Evolutionary conservation across 2,329 filamentous ascomycete species (phyloP).

Genomic region (Phoma sp.): DNA sequence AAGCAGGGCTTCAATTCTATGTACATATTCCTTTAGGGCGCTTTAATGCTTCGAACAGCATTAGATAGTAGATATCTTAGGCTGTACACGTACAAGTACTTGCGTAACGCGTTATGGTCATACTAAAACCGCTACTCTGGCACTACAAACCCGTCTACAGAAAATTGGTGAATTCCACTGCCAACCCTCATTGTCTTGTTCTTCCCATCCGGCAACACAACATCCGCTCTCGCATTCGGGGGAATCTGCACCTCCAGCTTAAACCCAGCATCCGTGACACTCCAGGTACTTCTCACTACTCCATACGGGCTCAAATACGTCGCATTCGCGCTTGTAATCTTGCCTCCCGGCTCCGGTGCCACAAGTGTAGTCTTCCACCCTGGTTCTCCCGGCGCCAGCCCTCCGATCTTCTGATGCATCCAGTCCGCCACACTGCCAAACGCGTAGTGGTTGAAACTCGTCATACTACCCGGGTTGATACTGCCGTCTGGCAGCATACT

Average conservation of each 20-base stretch:
- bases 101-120: too few relatives aligned
- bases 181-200: background rate
- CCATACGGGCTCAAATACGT: slow-evolving; percentile 45
- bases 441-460: slow-evolving; percentile 61
- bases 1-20: too few relatives aligned
- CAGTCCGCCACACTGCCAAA: slow-evolving; percentile 59
- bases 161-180: background rate
- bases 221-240: background rate
- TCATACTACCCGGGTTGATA: slow-evolving; percentile 58
- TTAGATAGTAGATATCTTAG: too few relatives aligned
- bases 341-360: slow-evolving; percentile 43
- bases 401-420: slow-evolving; percentile 55
- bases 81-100: too few relatives aligned
- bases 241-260: background rate
- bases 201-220: background rate
- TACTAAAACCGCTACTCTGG: background rate
- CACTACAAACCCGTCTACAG: background rate
- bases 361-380: slow-evolving; percentile 53
- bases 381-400: slow-evolving; percentile 37
- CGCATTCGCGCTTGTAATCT: slow-evolving; percentile 38
- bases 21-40: too few relatives aligned
- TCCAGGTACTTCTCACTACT: slow-evolving; percentile 35
- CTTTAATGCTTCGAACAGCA: too few relatives aligned
- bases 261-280: slow-evolving; percentile 6
- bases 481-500: slow-evolving; percentile 54